phyloP scores from a whole-genome alignment of 2,329 filamentous ascomycete species.

The Monascus ruber region DNA sequence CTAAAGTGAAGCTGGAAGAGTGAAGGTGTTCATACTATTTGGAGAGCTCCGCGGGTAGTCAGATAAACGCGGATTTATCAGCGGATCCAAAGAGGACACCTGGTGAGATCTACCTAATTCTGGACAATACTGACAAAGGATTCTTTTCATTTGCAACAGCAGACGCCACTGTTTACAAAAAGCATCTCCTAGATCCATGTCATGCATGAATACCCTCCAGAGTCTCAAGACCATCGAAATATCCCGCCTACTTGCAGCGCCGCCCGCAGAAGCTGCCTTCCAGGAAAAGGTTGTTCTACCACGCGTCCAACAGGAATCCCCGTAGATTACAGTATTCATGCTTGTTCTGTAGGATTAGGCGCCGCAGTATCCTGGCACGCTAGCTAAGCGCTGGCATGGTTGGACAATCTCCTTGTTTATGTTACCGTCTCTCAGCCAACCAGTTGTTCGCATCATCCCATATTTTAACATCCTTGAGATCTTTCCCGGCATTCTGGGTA shows the following conservation, averaged over 20 bases:
- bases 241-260: too few species aligned
- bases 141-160: neutral
- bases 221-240: too few species aligned
- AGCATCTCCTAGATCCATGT: neutral
- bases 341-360: too few species aligned
- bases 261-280: too few species aligned
- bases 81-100: constrained; percentile 21
- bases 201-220: too few species aligned
- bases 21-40: neutral
- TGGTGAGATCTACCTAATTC: constrained; percentile 7
- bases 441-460: constrained; percentile 53
- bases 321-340: too few species aligned
- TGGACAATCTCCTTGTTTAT: too few species aligned
- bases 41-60: too few species aligned
- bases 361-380: too few species aligned
- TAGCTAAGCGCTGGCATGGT: too few species aligned
- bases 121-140: constrained; percentile 1
- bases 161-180: neutral
- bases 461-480: constrained; percentile 40
- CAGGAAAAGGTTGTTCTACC: too few species aligned
- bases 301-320: too few species aligned
- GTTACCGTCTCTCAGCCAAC: constrained; percentile 34
- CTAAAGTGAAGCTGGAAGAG: neutral
- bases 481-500: constrained; percentile 43
- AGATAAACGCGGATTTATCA: constrained; percentile 3